Evolutionary conservation across 176 grass and related monocot species (phyloP), one percentile per base, ranked within the genome.

Genomic region (Bonia amplexicaulis): DNA sequence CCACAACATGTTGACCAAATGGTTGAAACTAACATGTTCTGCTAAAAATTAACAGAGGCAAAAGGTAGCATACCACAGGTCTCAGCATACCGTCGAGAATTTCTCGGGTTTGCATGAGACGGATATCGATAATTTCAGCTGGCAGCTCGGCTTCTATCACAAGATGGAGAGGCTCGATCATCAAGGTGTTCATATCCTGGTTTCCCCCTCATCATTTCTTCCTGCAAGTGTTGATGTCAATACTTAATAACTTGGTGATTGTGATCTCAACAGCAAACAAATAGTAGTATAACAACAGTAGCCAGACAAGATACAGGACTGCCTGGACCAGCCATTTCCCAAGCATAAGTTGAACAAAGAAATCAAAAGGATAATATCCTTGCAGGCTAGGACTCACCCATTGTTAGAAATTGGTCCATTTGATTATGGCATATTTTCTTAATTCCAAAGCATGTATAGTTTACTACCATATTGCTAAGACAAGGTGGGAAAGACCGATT

Each of bases 161-260:
- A 73, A 89, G 63, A 33, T 89, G 87, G 49, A 89, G 87, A 71
- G 87, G 87, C 33, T n/a, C n/a, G n/a, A n/a, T 89, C 81, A 57
- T 89, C 84, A 31, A 89, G 81, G 72, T 89, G 87, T 59, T 89
- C 87, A 74, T 89, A 89, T 23, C 87, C 87, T 74, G 87, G 69
- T 47, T 84, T 89, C 19, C 87, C 87, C 27, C 87, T 78, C 87
- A 89, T 89, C 81, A 89, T 26, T 5, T 84, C 87, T 77, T 89
- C 87, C 87, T 89, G 78, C 27, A 80, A 47, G 25, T 53, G 55
- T 67, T 14, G 48, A 66, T 73, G 44, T n/a, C n/a, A n/a, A n/a
- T n/a, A n/a, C n/a, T n/a, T 65, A 20, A 46, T 53, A 67, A 33
- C 57, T 26, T 46, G n/a, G 0, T 9, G 45, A 47, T 47, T 9